Percentiles rank a stretch among this genome's conserved stretches.
Conservation (phyloP, 2,329 filamentous ascomycete species). For the Colletotrichum spaethianum region DNA sequence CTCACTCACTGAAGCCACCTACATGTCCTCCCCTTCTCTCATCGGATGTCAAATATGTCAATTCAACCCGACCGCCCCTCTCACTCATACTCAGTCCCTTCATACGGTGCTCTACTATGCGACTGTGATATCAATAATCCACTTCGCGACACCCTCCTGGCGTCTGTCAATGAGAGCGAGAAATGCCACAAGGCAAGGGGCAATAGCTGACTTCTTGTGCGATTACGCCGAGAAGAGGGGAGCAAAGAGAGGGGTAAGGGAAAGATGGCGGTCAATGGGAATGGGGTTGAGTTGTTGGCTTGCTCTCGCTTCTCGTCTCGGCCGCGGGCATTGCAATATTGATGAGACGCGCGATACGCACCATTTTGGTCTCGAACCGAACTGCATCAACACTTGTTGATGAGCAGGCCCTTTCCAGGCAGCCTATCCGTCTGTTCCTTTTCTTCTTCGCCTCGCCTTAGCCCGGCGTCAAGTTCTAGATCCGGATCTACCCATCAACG, state of each 20-base stretch:
- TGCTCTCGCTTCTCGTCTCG: background rate
- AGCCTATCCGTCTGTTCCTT: background rate
- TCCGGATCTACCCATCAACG: background rate
- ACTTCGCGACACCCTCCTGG: background rate
- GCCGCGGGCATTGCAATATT: conserved; percentile 5
- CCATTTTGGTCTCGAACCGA: background rate
- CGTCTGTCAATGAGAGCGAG: background rate
- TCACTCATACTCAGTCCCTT: background rate
- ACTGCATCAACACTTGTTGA: background rate
- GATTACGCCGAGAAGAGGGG: conserved; percentile 9
- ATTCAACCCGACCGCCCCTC: background rate
- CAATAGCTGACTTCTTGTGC: background rate
- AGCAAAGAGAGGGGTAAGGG: conserved; percentile 7
- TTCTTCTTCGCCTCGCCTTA: background rate
- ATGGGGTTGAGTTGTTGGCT: background rate
- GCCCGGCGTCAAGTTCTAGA: background rate
- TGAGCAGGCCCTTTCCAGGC: background rate
- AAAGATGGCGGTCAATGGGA: conserved; percentile 24
- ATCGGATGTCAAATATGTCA: conserved; percentile 1
- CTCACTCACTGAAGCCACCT: background rate
- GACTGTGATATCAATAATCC: background rate
- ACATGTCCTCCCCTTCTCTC: background rate
- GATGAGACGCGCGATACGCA: conserved; percentile 31
- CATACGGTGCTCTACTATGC: background rate
- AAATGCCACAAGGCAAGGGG: background rate